phyloP scores from a whole-genome alignment of 1,284 basidiomycete species.

The Cystobasidiaceae sp. region DNA sequence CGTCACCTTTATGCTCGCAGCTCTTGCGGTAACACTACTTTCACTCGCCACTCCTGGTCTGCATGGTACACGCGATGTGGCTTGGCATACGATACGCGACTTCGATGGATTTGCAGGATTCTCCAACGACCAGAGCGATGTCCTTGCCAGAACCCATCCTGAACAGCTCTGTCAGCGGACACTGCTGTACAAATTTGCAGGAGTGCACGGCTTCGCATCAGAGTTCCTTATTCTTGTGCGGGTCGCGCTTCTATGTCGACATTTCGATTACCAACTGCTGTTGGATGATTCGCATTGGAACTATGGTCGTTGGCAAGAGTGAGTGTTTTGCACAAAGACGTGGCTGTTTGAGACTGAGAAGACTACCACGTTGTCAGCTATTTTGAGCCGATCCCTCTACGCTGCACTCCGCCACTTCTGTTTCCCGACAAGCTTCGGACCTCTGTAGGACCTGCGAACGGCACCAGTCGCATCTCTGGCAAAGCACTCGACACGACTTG shows the following conservation, averaged over 20 bases:
- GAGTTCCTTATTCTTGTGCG: constrained; percentile 38
- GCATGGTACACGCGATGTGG: too few species aligned
- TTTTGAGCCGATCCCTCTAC: not conserved
- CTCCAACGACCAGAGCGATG: not conserved
- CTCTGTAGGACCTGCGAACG: constrained; percentile 20
- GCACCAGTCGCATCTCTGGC: not conserved
- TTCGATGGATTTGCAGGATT: too few species aligned
- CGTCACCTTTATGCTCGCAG: too few species aligned
- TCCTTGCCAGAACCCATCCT: not conserved
- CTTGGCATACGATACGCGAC: too few species aligned
- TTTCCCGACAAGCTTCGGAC: not conserved
- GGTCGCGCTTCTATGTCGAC: constrained; percentile 33
- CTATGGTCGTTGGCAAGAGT: constrained; percentile 36
- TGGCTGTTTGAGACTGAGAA: not conserved
- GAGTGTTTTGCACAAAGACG: not conserved
- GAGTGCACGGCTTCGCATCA: constrained; percentile 38
- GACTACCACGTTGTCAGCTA: not conserved
- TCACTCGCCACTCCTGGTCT: too few species aligned
- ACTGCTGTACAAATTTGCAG: constrained; percentile 28
- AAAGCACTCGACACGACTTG: constrained; percentile 6
- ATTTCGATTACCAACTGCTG: constrained; percentile 36
- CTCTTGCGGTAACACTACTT: too few species aligned
- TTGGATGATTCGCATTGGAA: constrained; percentile 37
- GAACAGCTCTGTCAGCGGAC: not conserved
- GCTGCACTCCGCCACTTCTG: not conserved